Evolutionary conservation across 139 green algal species (phyloP).

Genomic region (Chlamydomonas schloesseri): DNA sequence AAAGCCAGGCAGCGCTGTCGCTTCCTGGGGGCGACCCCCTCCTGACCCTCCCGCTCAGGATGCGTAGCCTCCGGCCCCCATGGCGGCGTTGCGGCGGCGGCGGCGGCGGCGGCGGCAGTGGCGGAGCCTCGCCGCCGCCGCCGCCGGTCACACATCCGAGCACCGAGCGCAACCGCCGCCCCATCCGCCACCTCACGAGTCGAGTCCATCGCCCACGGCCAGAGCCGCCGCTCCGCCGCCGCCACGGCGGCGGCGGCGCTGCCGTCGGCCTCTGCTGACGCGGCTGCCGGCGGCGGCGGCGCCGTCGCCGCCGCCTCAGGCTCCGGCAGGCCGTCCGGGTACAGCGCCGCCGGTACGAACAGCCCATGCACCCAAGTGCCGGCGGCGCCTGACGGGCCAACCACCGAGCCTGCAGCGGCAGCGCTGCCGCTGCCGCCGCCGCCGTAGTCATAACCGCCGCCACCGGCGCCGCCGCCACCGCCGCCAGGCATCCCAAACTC

Average conservation of each 20-base stretch:
- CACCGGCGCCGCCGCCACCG: too few relatives aligned
- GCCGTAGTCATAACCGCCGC: neutral
- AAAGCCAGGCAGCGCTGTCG: too few relatives aligned
- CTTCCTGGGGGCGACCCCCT: too few relatives aligned
- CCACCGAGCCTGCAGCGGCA: neutral
- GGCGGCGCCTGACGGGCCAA: neutral
- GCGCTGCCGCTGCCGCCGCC: neutral
- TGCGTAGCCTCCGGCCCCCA: too few relatives aligned
- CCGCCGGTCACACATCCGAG: neutral
- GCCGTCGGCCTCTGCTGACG: neutral
- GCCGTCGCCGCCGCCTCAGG: neutral
- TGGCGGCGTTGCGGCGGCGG: too few relatives aligned
- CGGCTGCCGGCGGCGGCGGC: neutral
- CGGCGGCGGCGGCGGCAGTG: too few relatives aligned
- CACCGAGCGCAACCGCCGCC: neutral
- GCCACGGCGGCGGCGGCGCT: neutral
- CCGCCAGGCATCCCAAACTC: too few relatives aligned
- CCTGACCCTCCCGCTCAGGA: too few relatives aligned
- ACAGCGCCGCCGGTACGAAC: constrained; percentile 21
- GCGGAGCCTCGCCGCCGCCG: too few relatives aligned
- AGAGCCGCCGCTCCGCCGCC: neutral
- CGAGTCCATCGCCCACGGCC: constrained; percentile 16
- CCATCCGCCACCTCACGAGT: neutral
- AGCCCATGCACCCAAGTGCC: constrained; percentile 23
- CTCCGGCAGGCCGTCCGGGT: constrained; percentile 10